Conservation (phyloP, 345 rosid genomes). For the Gossypium mustelinum region DNA sequence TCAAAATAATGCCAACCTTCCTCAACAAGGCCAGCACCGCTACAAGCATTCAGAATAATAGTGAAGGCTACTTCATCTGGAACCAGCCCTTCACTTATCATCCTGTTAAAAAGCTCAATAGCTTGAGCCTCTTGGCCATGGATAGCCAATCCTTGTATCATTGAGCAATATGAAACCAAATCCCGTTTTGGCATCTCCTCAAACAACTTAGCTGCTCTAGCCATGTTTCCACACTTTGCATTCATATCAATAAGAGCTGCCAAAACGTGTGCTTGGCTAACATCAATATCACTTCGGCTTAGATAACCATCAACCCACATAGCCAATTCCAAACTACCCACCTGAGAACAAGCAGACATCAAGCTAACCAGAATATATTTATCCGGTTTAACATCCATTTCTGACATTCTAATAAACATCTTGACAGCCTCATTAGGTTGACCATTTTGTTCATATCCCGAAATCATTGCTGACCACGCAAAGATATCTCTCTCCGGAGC, state of each 20-base stretch:
- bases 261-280: constrained; percentile 38
- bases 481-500: constrained; percentile 47
- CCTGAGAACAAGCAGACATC: constrained; percentile 76
- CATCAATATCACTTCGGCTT: constrained; percentile 32
- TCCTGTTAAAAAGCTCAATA: constrained; percentile 23
- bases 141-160: constrained; percentile 18
- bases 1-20: constrained; percentile 17
- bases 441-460: constrained; percentile 52
- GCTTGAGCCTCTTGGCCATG: constrained; percentile 17
- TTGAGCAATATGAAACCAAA: constrained; percentile 5
- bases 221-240: constrained; percentile 38
- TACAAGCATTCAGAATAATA: constrained; percentile 55
- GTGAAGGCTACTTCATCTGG: constrained; percentile 76
- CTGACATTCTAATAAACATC: constrained; percentile 41
- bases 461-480: constrained; percentile 48
- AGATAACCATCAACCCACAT: constrained; percentile 52
- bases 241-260: constrained; percentile 78
- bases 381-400: constrained; percentile 45
- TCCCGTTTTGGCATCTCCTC: constrained; percentile 9
- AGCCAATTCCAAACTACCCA: constrained; percentile 54
- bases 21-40: constrained; percentile 17
- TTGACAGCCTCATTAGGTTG: constrained; percentile 46
- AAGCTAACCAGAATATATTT: constrained; percentile 51
- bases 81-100: constrained; percentile 55
- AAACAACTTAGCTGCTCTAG: constrained; percentile 11